Conservation (phyloP, 495 filamentous ascomycete species). For the Oidiodendron maius region DNA sequence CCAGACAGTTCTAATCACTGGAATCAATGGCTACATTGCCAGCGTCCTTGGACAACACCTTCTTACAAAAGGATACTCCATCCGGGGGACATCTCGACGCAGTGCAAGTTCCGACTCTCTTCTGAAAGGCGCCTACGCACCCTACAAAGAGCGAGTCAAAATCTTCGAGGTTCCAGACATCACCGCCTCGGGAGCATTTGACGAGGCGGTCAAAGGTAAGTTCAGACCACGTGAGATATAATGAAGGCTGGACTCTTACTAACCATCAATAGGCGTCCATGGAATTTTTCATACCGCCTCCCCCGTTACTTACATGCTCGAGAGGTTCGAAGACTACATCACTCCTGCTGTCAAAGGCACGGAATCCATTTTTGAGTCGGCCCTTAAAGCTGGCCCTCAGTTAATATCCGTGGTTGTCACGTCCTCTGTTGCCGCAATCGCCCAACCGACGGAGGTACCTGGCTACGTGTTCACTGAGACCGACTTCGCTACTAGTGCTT, state of each 20-base stretch:
- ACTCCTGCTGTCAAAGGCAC: constrained; percentile 19
- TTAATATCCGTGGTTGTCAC: constrained; percentile 21
- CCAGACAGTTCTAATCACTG: constrained; percentile 24
- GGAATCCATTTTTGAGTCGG: constrained; percentile 17
- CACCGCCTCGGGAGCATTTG: constrained; percentile 23
- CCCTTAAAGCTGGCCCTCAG: constrained; percentile 23
- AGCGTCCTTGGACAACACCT: constrained; percentile 17
- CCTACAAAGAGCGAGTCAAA: constrained; percentile 19
- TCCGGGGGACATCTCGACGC: constrained; percentile 23
- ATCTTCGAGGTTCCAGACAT: constrained; percentile 25
- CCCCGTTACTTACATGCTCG: constrained; percentile 14
- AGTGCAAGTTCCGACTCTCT: constrained; percentile 16
- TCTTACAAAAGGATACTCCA: constrained; percentile 20
- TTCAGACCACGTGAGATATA: too few species aligned
- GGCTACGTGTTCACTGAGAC: constrained; percentile 22
- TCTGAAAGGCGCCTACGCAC: constrained; percentile 21
- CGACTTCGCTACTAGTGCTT: constrained; percentile 8
- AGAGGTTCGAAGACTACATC: constrained; percentile 12
- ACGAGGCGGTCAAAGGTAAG: constrained; percentile 25
- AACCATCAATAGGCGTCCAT: constrained; percentile 17
- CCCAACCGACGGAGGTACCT: constrained; percentile 11
- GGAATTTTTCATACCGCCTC: constrained; percentile 27
- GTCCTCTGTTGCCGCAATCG: constrained; percentile 17
- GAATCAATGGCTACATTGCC: constrained; percentile 29
- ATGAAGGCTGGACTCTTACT: too few species aligned